Evolutionary conservation across 2,329 filamentous ascomycete genomes (phyloP), one percentile per base, ranked within the genome.

Genomic region (Fusarium drepaniforme): DNA sequence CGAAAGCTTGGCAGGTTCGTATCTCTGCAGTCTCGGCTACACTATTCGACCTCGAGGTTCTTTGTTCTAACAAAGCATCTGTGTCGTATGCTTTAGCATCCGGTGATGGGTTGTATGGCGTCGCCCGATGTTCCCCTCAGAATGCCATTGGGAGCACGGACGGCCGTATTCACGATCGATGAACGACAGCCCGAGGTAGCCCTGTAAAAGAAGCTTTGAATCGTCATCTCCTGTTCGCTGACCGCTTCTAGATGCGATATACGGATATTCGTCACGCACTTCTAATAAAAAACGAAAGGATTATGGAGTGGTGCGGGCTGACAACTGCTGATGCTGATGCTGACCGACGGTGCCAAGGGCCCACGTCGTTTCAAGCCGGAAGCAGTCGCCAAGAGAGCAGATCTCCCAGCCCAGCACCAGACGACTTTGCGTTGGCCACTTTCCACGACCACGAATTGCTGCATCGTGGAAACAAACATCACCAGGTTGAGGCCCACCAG

Each of bases 131-230:
- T 53, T 33, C 49, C 33, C 35, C 21, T 59, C 35, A n/a, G 35
- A 30, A 51, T 23, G 60, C 49, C 60, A 64, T 53, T 21, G 33
- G 16, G 38, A 30, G 61, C 61, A 56, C 61, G 61, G 61, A 53
- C 46, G 51, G 15, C 33, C 13, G 23, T 30, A 56, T 23, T 33
- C 18, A 21, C 35, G 46, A 53, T 63, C 44, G 21, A 51, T 28
- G 42, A 56, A 42, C 28, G 8, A 56, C 28, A 8, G 38, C 44
- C 40, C 44, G 35, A 64, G 46, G 25, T 25, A 40, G 46, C 35
- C 35, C 61, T 64, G 46, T 49, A 28, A 33, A 9, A 23, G 61
- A 9, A 33, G 61, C 21, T 15, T 21, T 40, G 33, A 23, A 42
- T 38, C 37, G 44, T 25, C 35, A 64, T 16, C 46, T 64, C 23